Base-by-base conservation (phyloP, 2,329 filamentous ascomycete species). In the Claviceps spartinae region DNA sequence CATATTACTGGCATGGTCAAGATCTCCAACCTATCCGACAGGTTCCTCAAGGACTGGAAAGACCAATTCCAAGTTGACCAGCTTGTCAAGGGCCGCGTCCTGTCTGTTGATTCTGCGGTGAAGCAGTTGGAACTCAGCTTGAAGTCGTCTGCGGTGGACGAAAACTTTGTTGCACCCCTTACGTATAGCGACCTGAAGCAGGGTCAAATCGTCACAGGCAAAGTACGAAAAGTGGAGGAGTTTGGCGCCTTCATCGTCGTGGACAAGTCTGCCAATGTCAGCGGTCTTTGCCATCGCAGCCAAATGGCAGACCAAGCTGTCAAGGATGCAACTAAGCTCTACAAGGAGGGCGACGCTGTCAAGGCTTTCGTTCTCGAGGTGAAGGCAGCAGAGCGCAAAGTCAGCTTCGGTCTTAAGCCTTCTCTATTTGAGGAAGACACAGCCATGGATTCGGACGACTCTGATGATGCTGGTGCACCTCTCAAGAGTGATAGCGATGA, bases 41-140 rank as follows among this genome's bases (percentile, higher is more conserved):
- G 81, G 7, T 98, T 83, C 65, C 71, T 98, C 61, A 97, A 97
- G 68, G 88, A 97, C 55, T 98, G 93, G 93, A 94, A 95, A 70
- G 81, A 86, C 38, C 75, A 83, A 45, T 96, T 91, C 69, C 83
- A 93, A 61, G 72, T 91, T 47, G 88, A 95, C 61, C 89, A 97
- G 67, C 76, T 98, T 5, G 88, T 98, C 51, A 88, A 85, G 67
- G 93, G 89, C 49, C 88, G 91, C 57, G 76, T 98, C 54, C 79
- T 86, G 47, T 73, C 81, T 2, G 78, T 90, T 26, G 86, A 96
- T 59, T 61, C 74, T 5, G 74, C 76, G 40, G 73, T 81, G 26
- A 81, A 82, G 53, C 87, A 89, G 60, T 71, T 95, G 30, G 88
- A 94, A 64, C 76, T 98, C 73, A 94, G 82, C 61, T 72, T 98